Evolutionary conservation across 2,329 filamentous ascomycete genomes (phyloP), one percentile per base, ranked within the genome.

Genomic region (Aspergillus pseudoterreus): DNA sequence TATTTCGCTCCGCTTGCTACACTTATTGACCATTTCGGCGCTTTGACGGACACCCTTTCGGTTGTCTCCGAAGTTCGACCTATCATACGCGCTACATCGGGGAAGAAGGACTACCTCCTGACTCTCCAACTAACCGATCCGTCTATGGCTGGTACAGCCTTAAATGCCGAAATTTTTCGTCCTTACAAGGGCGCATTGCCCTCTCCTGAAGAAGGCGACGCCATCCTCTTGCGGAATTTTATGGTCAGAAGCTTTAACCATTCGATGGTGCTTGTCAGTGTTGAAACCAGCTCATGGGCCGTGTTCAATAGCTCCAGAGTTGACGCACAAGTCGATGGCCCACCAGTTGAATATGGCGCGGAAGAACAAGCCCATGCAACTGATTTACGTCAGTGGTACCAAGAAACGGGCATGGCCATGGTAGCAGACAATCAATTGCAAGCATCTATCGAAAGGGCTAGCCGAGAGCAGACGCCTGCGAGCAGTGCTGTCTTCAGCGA

Each of bases 141-240:
- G 17, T 76, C 75, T 11, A 69, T 72, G 60, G 64, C 64, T 27
- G 71, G 71, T 12, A 69, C 65, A 4, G 66, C 64, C 6, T 53
- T 75, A 14, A 59, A 57, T 46, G 75, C 68, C 2, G 71, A 76
- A 45, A 69, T 79, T 4, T 73, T 75, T 49, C 72, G 72, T 12
- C 68, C 68, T 33, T 61, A 66, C 51, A 71, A 71, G 52, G 58
- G 57, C 33, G 68, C 68, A 1, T 60, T 79, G 12, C 76, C 76
- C 15, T 52, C 56, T 4, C 46, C 70, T 14, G 53, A 52, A 6
- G 63, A 69, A 53, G 76, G 75, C 11, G 71, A 76, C 53, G 65
- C 68, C 2, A 61, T 79, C 32, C 61, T 79, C 2, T 66, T 79
- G 8, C 69, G 75, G 12, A 68, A 77, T 51, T 75, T 78, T 59